Evolutionary conservation across 352 stramenopile genomes (phyloP).

Genomic region (Blastocystis sp.): DNA sequence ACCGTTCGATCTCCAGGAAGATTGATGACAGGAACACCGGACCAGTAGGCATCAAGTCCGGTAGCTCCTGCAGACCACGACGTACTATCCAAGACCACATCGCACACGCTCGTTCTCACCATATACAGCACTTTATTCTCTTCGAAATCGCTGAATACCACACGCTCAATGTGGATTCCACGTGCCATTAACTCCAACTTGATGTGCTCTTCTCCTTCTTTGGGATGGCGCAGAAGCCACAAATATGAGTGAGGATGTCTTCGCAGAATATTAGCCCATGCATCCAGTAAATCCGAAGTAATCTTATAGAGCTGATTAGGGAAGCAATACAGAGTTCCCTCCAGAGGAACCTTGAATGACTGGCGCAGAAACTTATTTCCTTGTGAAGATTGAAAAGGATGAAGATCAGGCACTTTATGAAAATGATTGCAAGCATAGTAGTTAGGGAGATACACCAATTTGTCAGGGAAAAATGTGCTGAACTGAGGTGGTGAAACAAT

Average conservation of each 20-base stretch:
- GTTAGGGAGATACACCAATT: constrained; percentile 47
- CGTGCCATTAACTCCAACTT: constrained; percentile 11
- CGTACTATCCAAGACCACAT: constrained; percentile 24
- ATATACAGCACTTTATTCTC: constrained; percentile 33
- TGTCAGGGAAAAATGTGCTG: neutral
- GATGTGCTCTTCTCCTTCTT: constrained; percentile 41
- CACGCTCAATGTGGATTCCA: neutral
- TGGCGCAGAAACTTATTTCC: neutral
- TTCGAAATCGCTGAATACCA: constrained; percentile 54
- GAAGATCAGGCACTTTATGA: constrained; percentile 8
- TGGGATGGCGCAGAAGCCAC: constrained; percentile 26
- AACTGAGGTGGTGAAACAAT: neutral
- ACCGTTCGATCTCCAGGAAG: constrained; percentile 32
- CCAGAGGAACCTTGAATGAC: neutral
- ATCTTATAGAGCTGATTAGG: constrained; percentile 54
- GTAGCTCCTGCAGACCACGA: constrained; percentile 38
- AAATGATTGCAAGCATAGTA: constrained; percentile 50
- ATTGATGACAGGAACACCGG: constrained; percentile 8
- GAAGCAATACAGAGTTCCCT: constrained; percentile 22
- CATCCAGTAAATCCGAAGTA: neutral
- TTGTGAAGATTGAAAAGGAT: neutral
- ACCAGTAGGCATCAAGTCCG: constrained; percentile 40
- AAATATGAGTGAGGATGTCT: neutral
- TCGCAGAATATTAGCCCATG: constrained; percentile 27
- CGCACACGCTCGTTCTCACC: constrained; percentile 32